Percentiles rank a stretch among this genome's conserved stretches.
Evolutionary conservation across 768 basidiomycete species (phyloP).

Genomic region (Mycena venus): DNA sequence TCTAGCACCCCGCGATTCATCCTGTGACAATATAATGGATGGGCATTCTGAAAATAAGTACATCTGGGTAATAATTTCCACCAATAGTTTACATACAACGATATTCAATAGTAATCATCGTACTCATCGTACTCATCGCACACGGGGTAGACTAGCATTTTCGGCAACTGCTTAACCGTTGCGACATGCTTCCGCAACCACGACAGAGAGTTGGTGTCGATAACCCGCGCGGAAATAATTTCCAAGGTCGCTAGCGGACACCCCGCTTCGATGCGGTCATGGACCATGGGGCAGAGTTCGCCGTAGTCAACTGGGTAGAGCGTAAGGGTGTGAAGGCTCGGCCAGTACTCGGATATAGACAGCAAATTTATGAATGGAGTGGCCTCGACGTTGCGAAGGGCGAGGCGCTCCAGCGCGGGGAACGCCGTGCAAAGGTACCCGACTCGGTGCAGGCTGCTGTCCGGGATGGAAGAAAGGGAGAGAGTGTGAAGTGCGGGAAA

Average conservation of each 20-base stretch:
- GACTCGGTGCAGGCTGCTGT: background rate
- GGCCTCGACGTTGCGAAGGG: background rate
- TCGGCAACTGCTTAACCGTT: background rate
- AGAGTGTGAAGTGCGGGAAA: background rate
- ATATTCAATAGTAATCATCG: background rate
- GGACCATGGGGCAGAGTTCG: constrained; percentile 7
- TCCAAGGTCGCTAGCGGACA: background rate
- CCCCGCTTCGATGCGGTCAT: background rate
- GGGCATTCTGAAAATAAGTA: background rate
- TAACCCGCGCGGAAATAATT: background rate
- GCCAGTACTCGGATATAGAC: background rate
- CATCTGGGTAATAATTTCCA: background rate
- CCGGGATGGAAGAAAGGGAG: background rate
- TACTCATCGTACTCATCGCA: background rate
- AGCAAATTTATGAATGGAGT: background rate
- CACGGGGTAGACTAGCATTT: too few relatives aligned
- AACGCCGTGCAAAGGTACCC: background rate
- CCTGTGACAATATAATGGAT: background rate
- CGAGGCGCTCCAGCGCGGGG: background rate
- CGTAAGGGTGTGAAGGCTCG: background rate
- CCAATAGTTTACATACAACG: background rate
- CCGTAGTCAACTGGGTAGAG: background rate
- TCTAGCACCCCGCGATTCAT: background rate
- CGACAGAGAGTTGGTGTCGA: background rate
- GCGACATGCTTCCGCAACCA: constrained; percentile 1